Base-by-base conservation (phyloP, 2,329 filamentous ascomycete species). In the Microcera coccophila region DNA sequence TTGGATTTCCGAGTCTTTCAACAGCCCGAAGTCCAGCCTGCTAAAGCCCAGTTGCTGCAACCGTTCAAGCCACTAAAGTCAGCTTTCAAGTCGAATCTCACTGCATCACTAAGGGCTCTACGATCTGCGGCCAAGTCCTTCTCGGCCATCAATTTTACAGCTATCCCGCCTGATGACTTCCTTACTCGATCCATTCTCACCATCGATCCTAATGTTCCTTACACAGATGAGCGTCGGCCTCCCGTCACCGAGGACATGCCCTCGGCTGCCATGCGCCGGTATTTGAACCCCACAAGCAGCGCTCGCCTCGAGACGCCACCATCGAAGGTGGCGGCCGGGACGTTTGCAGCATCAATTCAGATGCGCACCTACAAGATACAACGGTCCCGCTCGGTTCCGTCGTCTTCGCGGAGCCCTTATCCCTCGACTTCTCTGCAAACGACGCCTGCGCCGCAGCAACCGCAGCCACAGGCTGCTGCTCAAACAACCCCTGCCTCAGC, bases 281-380 rank as follows among this genome's bases (percentile, higher is more conserved):
- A 85, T 54, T 70, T 85, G 16, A 85, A 85, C 58, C 82, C 82
- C 8, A 79, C 78, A 1, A 79, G 72, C 15, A 62, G 58, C 39
- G 54, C 58, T 43, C 62, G 56, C 44, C 60, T 60, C 31, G 66
- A 54, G 44, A 56, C 47, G 19, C 62, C 47, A 28, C 58, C 61
- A 11, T 60, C 61, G 24, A 49, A 55, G 8, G 52, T 55, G 26
- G 41, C 55, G 20, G 42, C 66, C 42, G 64, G 69, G 46, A 66
- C 68, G 39, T 84, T 78, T 55, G 82, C 79, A 12, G 80, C 82
- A 19, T 84, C 82, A 2, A 85, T 85, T 45, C 81, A 85, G 60
- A 84, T 85, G 81, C 80, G 84, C 57, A 85, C 82, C 1, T 85
- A 85, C 69, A 81, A 79, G 57, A 72, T 80, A 24, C 74, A 74